Percentiles rank a stretch among this genome's conserved stretches.
phyloP scores from a whole-genome alignment of 2,329 filamentous ascomycete species.

The Epichloe sibirici region DNA sequence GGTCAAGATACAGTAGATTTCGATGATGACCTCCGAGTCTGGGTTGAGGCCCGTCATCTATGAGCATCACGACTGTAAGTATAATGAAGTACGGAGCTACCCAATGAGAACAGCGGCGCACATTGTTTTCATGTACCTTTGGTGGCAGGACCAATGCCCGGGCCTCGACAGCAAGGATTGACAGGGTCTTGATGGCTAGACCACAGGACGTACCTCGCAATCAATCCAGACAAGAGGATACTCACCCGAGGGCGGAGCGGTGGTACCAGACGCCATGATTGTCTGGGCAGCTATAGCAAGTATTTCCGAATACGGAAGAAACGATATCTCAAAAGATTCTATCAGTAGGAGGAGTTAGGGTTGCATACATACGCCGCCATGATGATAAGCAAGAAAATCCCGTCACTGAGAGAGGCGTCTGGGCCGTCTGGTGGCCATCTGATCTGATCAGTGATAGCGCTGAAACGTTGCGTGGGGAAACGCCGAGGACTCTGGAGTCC shows the following conservation, averaged over 20 bases:
- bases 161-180: neutral
- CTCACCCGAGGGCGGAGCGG: constrained; percentile 10
- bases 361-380: neutral
- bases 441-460: no score
- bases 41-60: constrained; percentile 76
- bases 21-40: constrained; percentile 71
- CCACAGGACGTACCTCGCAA: constrained; percentile 32
- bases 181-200: neutral
- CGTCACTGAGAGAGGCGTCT: no score
- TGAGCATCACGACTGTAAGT: neutral
- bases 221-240: constrained; percentile 81
- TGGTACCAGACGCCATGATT: neutral
- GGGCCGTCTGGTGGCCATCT: no score
- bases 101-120: no score
- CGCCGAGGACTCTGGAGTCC: neutral
- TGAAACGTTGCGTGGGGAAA: no score
- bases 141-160: no score
- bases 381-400: no score
- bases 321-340: no score
- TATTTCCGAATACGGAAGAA: neutral
- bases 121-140: neutral
- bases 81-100: neutral
- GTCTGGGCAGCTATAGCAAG: neutral
- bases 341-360: neutral
- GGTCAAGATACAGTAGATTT: constrained; percentile 87